Percentiles rank a stretch among this genome's conserved stretches.
These are phyloP conservation scores for Anastatica hierochuntica DNA, from an alignment of 345 rosid genomes.

Conservation along the genomic window DNA sequence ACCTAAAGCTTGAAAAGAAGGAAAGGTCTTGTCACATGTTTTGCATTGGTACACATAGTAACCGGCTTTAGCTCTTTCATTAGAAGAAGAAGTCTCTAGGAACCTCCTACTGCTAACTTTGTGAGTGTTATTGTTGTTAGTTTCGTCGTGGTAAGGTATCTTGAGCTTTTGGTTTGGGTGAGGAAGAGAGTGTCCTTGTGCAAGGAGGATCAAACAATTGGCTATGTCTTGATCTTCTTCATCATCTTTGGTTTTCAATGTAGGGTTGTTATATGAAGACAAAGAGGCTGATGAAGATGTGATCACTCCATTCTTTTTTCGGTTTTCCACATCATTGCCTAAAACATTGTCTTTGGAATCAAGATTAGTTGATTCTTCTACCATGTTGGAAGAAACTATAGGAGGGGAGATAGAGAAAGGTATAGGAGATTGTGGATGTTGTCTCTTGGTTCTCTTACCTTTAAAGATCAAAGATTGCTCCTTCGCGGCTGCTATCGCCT, in stretches of 20 bases:
- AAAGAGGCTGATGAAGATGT: conserved; percentile 31
- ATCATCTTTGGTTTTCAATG: conserved; percentile 15
- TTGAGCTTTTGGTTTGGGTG: not conserved
- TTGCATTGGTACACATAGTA: conserved; percentile 77
- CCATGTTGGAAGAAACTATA: conserved; percentile 18
- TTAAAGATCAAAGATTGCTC: conserved; percentile 37
- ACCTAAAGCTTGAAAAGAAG: conserved; percentile 93
- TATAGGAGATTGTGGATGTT: conserved; percentile 50
- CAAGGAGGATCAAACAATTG: conserved; percentile 73
- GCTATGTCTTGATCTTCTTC: conserved; percentile 88
- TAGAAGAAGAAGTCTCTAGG: conserved; percentile 39
- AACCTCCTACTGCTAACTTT: conserved; percentile 59
- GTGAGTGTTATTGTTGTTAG: conserved; percentile 3
- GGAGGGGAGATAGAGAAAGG: conserved; percentile 32
- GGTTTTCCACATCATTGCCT: conserved; percentile 12
- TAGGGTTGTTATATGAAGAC: conserved; percentile 28
- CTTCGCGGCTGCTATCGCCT: conserved; percentile 28
- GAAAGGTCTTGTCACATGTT: conserved; percentile 72
- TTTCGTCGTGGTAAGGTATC: conserved; percentile 1
- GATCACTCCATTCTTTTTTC: not conserved
- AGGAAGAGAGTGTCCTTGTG: conserved; percentile 46
- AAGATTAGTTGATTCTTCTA: conserved; percentile 23
- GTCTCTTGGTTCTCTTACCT: conserved; percentile 74
- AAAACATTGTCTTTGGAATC: conserved; percentile 25
- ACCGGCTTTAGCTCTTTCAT: conserved; percentile 45